phyloP scores from a whole-genome alignment of 208 protist genomes.

The Crithidia mellificae region DNA sequence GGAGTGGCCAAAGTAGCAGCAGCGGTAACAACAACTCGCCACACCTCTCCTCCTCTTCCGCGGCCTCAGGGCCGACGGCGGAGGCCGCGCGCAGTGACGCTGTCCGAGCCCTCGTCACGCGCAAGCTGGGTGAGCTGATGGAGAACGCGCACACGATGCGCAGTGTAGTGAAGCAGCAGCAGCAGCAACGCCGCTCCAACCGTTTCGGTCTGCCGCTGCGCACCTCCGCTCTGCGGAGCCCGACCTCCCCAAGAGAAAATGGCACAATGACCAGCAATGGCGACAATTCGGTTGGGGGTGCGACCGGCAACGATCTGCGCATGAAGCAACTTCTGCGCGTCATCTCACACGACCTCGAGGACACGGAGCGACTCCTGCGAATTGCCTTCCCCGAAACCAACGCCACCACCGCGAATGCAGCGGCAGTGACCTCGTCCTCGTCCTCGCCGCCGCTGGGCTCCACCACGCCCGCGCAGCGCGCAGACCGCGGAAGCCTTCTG shows the following conservation, averaged over 20 bases:
- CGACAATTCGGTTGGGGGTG: not conserved
- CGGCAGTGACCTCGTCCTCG: not conserved
- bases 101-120: conserved; percentile 23
- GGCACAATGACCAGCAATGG: not conserved
- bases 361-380: conserved; percentile 50
- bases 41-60: no score
- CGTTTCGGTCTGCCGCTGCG: conserved; percentile 3
- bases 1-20: not conserved
- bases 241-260: no score
- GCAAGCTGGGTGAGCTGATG: conserved; percentile 42
- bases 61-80: not conserved
- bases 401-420: no score
- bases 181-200: conserved; percentile 9
- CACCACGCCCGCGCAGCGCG: not conserved
- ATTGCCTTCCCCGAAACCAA: conserved; percentile 35
- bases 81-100: conserved; percentile 14
- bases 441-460: not conserved
- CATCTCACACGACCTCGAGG: conserved; percentile 35
- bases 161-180: conserved; percentile 25
- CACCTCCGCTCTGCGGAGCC: no score
- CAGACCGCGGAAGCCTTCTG: not conserved
- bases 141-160: conserved; percentile 38
- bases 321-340: conserved; percentile 47
- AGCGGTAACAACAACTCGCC: no score
- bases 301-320: conserved; percentile 15